Conservation (phyloP, 305 asterid genomes). For the Plantago rigida region DNA sequence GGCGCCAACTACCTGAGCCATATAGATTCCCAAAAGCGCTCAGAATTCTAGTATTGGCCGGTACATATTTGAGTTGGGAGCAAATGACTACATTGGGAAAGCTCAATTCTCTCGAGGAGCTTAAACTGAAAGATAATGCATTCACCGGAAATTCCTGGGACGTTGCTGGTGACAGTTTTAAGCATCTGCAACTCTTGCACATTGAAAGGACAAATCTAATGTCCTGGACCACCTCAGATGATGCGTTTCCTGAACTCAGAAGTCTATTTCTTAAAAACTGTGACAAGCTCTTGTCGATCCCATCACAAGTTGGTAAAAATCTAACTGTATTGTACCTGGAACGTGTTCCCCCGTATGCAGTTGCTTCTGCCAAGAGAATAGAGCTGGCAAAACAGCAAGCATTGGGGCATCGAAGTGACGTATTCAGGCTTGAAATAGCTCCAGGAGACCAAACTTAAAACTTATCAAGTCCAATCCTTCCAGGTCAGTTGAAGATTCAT, state of each 20-base stretch:
- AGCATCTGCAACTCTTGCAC: background rate
- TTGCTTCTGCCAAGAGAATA: background rate
- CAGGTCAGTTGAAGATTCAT: too few relatives aligned
- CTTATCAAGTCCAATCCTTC: too few relatives aligned
- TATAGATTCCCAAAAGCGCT: background rate
- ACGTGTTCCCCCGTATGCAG: background rate
- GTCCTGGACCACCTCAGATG: slow-evolving; percentile 1
- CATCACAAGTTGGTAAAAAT: background rate
- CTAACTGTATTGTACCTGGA: background rate
- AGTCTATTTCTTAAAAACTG: slow-evolving; percentile 5
- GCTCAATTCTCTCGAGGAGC: slow-evolving; percentile 2
- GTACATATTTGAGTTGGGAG: slow-evolving; percentile 8
- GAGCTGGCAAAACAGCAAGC: background rate
- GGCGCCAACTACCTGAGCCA: slow-evolving; percentile 2
- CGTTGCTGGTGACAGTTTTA: background rate
- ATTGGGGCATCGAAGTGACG: background rate
- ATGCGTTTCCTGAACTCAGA: background rate
- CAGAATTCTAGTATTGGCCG: slow-evolving; percentile 9
- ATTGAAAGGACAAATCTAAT: background rate
- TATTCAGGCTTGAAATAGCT: slow-evolving; percentile 2
- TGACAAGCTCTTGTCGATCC: slow-evolving; percentile 1
- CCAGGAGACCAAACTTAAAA: background rate
- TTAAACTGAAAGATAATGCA: slow-evolving; percentile 11
- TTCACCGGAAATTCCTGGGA: background rate
- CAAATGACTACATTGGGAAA: slow-evolving; percentile 1